Percentiles rank a stretch among this genome's conserved stretches.
phyloP scores from a whole-genome alignment of 1,284 basidiomycete species.

The Peniophora sp. region DNA sequence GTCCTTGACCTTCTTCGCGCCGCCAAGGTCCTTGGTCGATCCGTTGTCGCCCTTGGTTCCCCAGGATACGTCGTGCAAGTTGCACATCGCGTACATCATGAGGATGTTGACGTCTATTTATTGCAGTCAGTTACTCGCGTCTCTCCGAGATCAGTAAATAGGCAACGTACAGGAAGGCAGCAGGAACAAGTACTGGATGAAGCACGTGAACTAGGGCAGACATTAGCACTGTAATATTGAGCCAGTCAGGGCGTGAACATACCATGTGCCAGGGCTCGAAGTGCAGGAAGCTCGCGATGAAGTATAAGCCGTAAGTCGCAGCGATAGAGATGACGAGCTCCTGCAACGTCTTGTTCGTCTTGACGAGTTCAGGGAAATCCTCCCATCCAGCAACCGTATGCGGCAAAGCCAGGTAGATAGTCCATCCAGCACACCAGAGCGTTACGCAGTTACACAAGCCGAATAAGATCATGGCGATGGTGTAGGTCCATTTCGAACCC shows the following conservation, averaged over 20 bases:
- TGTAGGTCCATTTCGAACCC: slow-evolving; percentile 82
- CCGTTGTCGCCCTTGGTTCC: slow-evolving; percentile 91
- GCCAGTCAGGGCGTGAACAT: too few species aligned
- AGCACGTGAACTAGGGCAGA: slow-evolving; percentile 56
- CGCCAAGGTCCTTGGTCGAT: slow-evolving; percentile 77
- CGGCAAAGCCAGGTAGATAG: slow-evolving; percentile 79
- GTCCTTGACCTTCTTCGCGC: slow-evolving; percentile 80
- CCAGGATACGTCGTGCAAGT: slow-evolving; percentile 86
- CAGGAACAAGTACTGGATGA: slow-evolving; percentile 79
- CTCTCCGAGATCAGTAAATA: not conserved
- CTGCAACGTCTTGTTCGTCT: slow-evolving; percentile 63
- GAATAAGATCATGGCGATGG: slow-evolving; percentile 66
- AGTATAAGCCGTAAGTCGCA: slow-evolving; percentile 87
- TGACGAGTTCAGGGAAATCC: slow-evolving; percentile 54
- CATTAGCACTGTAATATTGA: too few species aligned
- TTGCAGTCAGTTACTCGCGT: slow-evolving; percentile 10
- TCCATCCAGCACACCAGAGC: slow-evolving; percentile 84
- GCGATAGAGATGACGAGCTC: slow-evolving; percentile 75
- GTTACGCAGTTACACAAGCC: slow-evolving; percentile 72
- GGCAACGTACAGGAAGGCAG: slow-evolving; percentile 57
- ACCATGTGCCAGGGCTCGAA: slow-evolving; percentile 89
- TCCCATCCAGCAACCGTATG: slow-evolving; percentile 69
- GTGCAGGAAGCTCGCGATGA: slow-evolving; percentile 81
- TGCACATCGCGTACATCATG: slow-evolving; percentile 91
- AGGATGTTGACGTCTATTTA: slow-evolving; percentile 78